Evolutionary conservation across 2,329 filamentous ascomycete genomes (phyloP).

Genomic region (Fusarium dimerum): DNA sequence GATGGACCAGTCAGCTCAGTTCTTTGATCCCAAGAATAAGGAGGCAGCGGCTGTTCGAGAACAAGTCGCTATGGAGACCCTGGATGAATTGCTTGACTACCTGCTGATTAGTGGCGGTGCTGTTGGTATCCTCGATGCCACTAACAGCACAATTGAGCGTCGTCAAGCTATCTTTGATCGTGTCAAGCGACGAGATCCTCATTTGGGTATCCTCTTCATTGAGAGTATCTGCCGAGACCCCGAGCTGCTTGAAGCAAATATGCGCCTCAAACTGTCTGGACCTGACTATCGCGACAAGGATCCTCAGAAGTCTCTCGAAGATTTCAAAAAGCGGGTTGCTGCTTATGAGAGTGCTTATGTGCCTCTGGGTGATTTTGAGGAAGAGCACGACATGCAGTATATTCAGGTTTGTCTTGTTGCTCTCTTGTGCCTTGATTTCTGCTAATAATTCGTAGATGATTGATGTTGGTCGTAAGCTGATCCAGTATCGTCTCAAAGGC

Average conservation of each 20-base stretch:
- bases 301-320: conserved; percentile 76
- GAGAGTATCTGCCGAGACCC: conserved; percentile 91
- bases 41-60: conserved; percentile 82
- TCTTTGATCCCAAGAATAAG: conserved; percentile 90
- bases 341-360: conserved; percentile 95
- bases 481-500: conserved; percentile 86
- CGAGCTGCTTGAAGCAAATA: conserved; percentile 86
- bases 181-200: conserved; percentile 80
- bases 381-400: conserved; percentile 87
- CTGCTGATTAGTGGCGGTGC: conserved; percentile 79
- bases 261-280: conserved; percentile 93
- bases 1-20: conserved; percentile 86
- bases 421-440: neutral
- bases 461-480: conserved; percentile 91
- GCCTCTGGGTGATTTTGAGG: conserved; percentile 86
- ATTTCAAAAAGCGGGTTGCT: conserved; percentile 90
- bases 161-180: conserved; percentile 81
- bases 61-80: conserved; percentile 86
- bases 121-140: conserved; percentile 94
- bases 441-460: conserved; percentile 67
- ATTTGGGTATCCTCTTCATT: conserved; percentile 89
- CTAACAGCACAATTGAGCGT: conserved; percentile 89
- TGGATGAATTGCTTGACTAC: conserved; percentile 91
- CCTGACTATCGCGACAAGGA: conserved; percentile 97
- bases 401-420: conserved; percentile 61